Evolutionary conservation across 441 rosid species (phyloP).

Genomic region (Croton setiger): DNA sequence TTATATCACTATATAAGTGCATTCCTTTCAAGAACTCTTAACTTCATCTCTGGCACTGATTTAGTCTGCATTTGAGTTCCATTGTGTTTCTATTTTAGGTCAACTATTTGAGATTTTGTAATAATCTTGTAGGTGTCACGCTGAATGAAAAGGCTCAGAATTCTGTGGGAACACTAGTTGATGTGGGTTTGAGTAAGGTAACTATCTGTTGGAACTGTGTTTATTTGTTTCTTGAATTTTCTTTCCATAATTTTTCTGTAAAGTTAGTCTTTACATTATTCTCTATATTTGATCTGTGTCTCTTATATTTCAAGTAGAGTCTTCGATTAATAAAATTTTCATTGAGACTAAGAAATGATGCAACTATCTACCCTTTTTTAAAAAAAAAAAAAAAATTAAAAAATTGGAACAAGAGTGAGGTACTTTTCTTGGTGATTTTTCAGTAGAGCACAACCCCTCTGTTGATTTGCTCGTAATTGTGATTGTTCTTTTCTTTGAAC

Average conservation of each 20-base stretch:
- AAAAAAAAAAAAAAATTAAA: not conserved
- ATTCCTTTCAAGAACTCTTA: not conserved
- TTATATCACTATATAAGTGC: not conserved
- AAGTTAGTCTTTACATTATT: not conserved
- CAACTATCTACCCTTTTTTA: not conserved
- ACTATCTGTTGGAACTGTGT: slow-evolving; percentile 10
- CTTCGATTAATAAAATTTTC: not conserved
- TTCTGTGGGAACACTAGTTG: slow-evolving; percentile 56
- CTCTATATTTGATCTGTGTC: not conserved
- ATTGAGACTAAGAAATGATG: not conserved
- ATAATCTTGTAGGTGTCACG: slow-evolving; percentile 60
- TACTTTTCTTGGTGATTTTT: slow-evolving; percentile 6
- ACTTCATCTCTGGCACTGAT: not conserved
- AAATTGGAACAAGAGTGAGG: not conserved
- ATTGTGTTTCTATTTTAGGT: not conserved
- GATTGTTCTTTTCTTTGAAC: not conserved
- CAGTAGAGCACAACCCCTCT: not conserved
- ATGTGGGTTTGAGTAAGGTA: slow-evolving; percentile 95
- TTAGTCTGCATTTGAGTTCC: not conserved
- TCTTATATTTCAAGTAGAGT: not conserved
- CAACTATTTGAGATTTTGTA: slow-evolving; percentile 15
- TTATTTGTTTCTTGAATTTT: no score
- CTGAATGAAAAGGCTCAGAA: slow-evolving; percentile 49
- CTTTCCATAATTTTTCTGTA: no score
- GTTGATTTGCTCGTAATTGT: not conserved